A percentile compares a stretch with the other conserved stretches of the same genome.
These are phyloP conservation scores for Pseudocercospora musae DNA, from an alignment of 2,329 filamentous ascomycete genomes.

Conservation along the genomic window DNA sequence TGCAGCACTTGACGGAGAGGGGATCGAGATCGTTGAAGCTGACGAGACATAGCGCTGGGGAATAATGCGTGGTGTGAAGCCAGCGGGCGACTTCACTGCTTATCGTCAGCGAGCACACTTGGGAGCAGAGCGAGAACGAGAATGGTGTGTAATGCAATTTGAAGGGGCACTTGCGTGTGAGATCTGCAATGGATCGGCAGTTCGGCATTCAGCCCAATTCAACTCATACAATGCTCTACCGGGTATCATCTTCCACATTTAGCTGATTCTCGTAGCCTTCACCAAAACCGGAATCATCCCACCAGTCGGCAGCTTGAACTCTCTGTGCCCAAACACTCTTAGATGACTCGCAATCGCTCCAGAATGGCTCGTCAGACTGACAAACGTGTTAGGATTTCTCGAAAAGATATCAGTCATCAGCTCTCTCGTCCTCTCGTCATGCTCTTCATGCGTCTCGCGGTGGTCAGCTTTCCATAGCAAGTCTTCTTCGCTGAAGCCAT, in stretches of 20 bases:
- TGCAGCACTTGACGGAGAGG: too few species aligned
- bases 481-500: slow-evolving; percentile 59
- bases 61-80: too few species aligned
- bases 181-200: too few species aligned
- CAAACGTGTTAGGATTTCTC: slow-evolving; percentile 45
- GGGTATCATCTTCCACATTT: not conserved
- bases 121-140: too few species aligned
- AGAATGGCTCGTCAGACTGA: slow-evolving; percentile 58
- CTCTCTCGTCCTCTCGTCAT: slow-evolving; percentile 19
- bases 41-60: too few species aligned
- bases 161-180: too few species aligned
- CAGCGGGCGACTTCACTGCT: too few species aligned
- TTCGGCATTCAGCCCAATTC: too few species aligned
- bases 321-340: slow-evolving; percentile 43
- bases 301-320: slow-evolving; percentile 49
- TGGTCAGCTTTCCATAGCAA: slow-evolving; percentile 43
- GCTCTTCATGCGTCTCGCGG: slow-evolving; percentile 23
- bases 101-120: too few species aligned
- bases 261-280: slow-evolving; percentile 33
- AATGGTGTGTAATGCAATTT: too few species aligned
- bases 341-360: slow-evolving; percentile 57
- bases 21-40: too few species aligned
- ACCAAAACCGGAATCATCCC: slow-evolving; percentile 52
- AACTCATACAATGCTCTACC: too few species aligned
- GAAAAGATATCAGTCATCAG: slow-evolving; percentile 55